phyloP scores from a whole-genome alignment of 176 grass and related monocot species.

The Raddia distichophylla region DNA sequence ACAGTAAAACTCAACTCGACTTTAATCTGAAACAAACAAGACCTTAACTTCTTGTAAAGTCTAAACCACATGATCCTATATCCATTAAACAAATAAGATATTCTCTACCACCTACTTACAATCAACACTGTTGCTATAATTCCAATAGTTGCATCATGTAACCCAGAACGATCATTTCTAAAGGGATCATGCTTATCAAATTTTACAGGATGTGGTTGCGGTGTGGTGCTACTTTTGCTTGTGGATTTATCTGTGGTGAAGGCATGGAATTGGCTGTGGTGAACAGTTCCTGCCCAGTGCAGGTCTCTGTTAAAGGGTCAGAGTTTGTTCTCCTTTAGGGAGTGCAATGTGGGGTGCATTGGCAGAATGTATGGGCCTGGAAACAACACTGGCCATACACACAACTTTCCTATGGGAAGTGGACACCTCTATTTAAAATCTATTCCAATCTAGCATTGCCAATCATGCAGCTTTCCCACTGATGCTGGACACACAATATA shows the following conservation, averaged over 20 bases:
- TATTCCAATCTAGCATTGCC: slow-evolving; percentile 41
- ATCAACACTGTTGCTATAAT: neutral
- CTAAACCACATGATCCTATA: neutral
- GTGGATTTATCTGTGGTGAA: slow-evolving; percentile 3
- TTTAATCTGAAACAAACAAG: too few relatives aligned
- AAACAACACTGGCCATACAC: slow-evolving; percentile 50
- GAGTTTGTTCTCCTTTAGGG: slow-evolving; percentile 56
- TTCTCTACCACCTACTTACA: neutral
- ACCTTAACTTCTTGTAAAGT: neutral
- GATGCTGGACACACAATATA: slow-evolving; percentile 36
- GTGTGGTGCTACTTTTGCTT: slow-evolving; percentile 17
- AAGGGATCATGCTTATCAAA: neutral
- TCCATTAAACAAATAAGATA: neutral
- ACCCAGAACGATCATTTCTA: neutral
- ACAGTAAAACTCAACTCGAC: too few relatives aligned
- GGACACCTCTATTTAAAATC: slow-evolving; percentile 43
- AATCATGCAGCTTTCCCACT: slow-evolving; percentile 50
- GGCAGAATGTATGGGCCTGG: slow-evolving; percentile 45
- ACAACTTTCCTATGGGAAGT: slow-evolving; percentile 47
- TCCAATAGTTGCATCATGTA: neutral
- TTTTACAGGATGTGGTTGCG: neutral
- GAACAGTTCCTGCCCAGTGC: slow-evolving; percentile 44
- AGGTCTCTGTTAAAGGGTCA: slow-evolving; percentile 63
- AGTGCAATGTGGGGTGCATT: slow-evolving; percentile 46
- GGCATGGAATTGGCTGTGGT: slow-evolving; percentile 38